Base-by-base conservation (phyloP, 495 filamentous ascomycete genomes). In the Eremomyces bilateralis region DNA sequence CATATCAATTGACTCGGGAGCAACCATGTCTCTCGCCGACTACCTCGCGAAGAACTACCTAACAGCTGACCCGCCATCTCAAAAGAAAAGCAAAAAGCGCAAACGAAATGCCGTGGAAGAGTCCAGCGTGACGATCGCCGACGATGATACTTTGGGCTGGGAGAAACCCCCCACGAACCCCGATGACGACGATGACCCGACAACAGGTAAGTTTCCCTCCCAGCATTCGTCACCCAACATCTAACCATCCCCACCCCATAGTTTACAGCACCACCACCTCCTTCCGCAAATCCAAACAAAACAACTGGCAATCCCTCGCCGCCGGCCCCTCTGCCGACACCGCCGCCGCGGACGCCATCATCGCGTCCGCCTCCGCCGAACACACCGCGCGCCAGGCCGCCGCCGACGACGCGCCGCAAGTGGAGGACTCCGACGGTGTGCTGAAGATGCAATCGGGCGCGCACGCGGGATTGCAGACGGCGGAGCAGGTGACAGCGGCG, bases 1-100 rank as follows among this genome's bases (percentile, higher is more conserved):
- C n/a, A n/a, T n/a, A n/a, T n/a, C n/a, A n/a, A n/a, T n/a, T n/a
- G n/a, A n/a, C n/a, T n/a, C n/a, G n/a, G n/a, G n/a, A 27, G 8
- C 13, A 27, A 44, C 30, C 28, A 62, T 59, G 53, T 67, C 73
- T 36, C 68, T 92, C 43, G 74, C 83, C 19, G 69, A 71, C 54
- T 99, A 95, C 54, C 74, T 99, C 33, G 84, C 88, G 35, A 76
- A 83, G 43, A 91, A 83, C 54, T 99, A 99, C 57, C 73, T 99
- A 22, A 80, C 67, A 3, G 76, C 80, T 20, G 80, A 85, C 51
- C 57, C 71, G 28, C 71, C 73, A 31, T 11, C 75, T 10, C 65
- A 67, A 18, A 73, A 76, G 50, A 82, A 84, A 48, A 76, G 73
- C 48, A 83, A 80, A 57, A 92, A 91, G 61, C 72, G 77, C 42